These are phyloP conservation scores for Talaromyces sp. DNA, from an alignment of 2,329 filamentous ascomycete species.

Conservation along the genomic window DNA sequence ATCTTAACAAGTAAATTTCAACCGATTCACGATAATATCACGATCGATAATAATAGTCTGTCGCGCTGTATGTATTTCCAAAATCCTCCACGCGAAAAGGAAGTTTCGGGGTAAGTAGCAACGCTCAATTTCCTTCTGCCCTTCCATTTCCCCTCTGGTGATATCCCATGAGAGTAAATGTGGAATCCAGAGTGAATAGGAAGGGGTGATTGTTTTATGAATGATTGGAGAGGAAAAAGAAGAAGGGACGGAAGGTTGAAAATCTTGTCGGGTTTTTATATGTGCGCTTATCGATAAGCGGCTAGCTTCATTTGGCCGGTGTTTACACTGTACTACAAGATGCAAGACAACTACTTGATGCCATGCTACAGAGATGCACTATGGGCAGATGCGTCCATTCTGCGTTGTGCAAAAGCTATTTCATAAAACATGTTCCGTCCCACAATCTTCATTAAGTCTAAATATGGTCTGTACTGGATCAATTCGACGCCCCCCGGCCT, in stretches of 20 bases:
- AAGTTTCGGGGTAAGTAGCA: slow-evolving; percentile 49
- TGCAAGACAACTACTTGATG: no score
- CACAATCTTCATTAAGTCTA: background rate
- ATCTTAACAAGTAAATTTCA: background rate
- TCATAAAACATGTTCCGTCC: background rate
- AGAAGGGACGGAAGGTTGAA: slow-evolving; percentile 22
- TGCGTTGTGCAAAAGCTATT: background rate
- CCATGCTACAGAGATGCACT: background rate
- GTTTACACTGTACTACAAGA: background rate
- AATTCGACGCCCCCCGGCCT: background rate
- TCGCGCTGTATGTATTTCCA: slow-evolving; percentile 48
- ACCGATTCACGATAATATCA: background rate
- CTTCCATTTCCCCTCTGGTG: slow-evolving; percentile 50
- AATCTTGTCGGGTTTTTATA: slow-evolving; percentile 30
- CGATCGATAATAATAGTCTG: slow-evolving; percentile 28
- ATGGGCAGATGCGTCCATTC: background rate
- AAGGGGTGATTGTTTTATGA: slow-evolving; percentile 44
- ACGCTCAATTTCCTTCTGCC: slow-evolving; percentile 37
- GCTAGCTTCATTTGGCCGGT: slow-evolving; percentile 1
- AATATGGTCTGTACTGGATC: background rate
- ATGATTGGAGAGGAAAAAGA: slow-evolving; percentile 34
- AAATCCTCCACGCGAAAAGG: slow-evolving; percentile 44
- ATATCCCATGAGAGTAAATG: slow-evolving; percentile 37
- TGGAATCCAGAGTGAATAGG: slow-evolving; percentile 50
- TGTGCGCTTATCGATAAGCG: slow-evolving; percentile 38